Evolutionary conservation across 1,284 basidiomycete genomes (phyloP).

Genomic region (Ganoderma lingzhi): DNA sequence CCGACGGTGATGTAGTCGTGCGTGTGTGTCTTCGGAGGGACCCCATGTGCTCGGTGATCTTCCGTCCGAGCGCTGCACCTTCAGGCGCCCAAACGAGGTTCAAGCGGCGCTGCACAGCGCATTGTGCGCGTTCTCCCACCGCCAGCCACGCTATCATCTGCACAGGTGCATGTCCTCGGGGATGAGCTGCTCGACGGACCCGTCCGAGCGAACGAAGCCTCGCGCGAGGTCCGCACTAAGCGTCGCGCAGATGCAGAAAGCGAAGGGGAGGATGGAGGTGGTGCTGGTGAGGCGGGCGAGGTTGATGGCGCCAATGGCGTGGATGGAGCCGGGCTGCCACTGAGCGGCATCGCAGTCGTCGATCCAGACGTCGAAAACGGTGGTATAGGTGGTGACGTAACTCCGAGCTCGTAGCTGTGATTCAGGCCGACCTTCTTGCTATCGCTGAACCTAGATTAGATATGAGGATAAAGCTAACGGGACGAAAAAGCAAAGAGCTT

Average conservation of each 20-base stretch:
- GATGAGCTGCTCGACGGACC: conserved; percentile 16
- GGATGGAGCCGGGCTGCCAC: conserved; percentile 17
- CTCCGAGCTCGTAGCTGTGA: conserved; percentile 26
- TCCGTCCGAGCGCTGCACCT: conserved; percentile 8
- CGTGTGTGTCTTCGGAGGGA: too few species aligned
- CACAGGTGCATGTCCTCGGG: conserved; percentile 12
- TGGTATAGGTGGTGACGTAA: conserved; percentile 18
- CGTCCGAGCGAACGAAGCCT: conserved; percentile 14
- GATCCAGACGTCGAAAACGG: conserved; percentile 17
- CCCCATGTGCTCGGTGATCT: conserved; percentile 7
- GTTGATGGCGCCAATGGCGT: conserved; percentile 21
- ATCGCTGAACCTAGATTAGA: background rate
- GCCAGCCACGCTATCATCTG: conserved; percentile 9
- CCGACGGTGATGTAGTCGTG: too few species aligned
- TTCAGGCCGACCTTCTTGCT: conserved; percentile 14
- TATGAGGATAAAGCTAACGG: background rate
- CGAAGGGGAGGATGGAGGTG: conserved; percentile 20
- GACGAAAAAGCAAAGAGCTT: background rate
- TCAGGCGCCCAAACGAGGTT: too few species aligned
- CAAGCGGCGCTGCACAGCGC: too few species aligned
- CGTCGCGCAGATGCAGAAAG: conserved; percentile 20
- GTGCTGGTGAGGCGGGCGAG: conserved; percentile 22
- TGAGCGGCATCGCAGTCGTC: conserved; percentile 7
- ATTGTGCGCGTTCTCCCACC: conserved; percentile 7
- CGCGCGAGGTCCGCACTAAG: conserved; percentile 18